phyloP scores from a whole-genome alignment of 2,329 filamentous ascomycete genomes.

The Fusarium metavorans region DNA sequence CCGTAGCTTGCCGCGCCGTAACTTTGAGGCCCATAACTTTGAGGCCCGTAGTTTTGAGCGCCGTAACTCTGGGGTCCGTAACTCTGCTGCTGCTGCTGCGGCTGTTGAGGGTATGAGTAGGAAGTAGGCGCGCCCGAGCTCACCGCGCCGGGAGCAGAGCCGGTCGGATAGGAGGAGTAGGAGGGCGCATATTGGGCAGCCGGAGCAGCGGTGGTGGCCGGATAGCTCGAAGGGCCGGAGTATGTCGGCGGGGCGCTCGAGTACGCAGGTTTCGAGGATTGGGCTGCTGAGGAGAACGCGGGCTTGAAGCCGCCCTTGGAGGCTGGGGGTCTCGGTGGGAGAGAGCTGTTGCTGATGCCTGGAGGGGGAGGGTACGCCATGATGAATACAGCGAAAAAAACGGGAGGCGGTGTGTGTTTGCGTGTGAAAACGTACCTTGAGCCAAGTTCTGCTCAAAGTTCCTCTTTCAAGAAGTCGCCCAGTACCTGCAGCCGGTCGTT shows the following conservation, averaged over 20 bases:
- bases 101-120: slow-evolving; percentile 44
- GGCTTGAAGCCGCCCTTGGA: slow-evolving; percentile 62
- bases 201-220: slow-evolving; percentile 50
- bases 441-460: slow-evolving; percentile 55
- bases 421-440: slow-evolving; percentile 63
- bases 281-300: slow-evolving; percentile 60
- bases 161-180: slow-evolving; percentile 53
- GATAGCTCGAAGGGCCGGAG: slow-evolving; percentile 48
- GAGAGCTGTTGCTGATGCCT: slow-evolving; percentile 67
- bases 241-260: slow-evolving; percentile 45
- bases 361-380: slow-evolving; percentile 91
- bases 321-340: slow-evolving; percentile 82
- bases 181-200: slow-evolving; percentile 59
- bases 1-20: slow-evolving; percentile 53
- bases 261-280: slow-evolving; percentile 54
- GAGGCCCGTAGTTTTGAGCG: slow-evolving; percentile 43
- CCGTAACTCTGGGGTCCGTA: slow-evolving; percentile 51
- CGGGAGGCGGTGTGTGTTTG: slow-evolving; percentile 40
- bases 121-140: slow-evolving; percentile 39
- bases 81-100: slow-evolving; percentile 30
- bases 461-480: slow-evolving; percentile 25
- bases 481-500: slow-evolving; percentile 10
- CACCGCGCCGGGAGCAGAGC: slow-evolving; percentile 40
- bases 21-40: slow-evolving; percentile 44
- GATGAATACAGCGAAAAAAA: slow-evolving; percentile 66